Conservation (phyloP, 2,329 filamentous ascomycete species). For the Epichloe elymi region DNA sequence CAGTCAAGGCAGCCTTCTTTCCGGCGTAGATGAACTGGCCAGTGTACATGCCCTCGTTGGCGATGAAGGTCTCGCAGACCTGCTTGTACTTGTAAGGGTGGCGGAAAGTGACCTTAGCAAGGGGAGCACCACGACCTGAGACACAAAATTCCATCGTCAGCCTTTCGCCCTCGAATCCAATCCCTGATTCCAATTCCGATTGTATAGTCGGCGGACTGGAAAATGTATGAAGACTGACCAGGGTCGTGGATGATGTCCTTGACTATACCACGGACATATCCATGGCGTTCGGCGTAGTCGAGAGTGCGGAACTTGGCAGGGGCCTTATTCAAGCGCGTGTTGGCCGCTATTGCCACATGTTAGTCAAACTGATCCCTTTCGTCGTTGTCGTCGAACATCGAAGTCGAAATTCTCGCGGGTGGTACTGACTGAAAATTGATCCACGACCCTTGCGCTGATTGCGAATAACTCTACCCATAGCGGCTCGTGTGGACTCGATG, state of each 20-base stretch:
- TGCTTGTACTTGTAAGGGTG: conserved; percentile 98
- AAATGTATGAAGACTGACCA: conserved; percentile 33
- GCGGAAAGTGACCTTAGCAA: conserved; percentile 93
- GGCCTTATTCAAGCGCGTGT: conserved; percentile 83
- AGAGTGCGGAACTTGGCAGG: conserved; percentile 82
- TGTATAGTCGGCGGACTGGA: not conserved
- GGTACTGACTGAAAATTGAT: conserved; percentile 42
- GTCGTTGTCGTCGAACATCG: conserved; percentile 12
- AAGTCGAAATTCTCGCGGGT: conserved; percentile 11
- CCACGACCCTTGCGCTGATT: conserved; percentile 51
- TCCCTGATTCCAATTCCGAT: not conserved
- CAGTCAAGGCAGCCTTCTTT: conserved; percentile 93
- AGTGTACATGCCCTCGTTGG: conserved; percentile 99
- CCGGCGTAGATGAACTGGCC: conserved; percentile 99
- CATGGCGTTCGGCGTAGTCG: conserved; percentile 94
- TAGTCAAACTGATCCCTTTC: conserved; percentile 14
- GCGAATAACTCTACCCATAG: conserved; percentile 49
- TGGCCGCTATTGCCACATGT: conserved; percentile 43
- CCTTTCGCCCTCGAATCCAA: not conserved
- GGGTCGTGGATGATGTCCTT: conserved; percentile 99
- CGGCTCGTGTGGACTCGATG: conserved; percentile 23
- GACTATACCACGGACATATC: conserved; percentile 93
- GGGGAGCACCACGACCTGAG: conserved; percentile 76
- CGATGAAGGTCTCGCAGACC: conserved; percentile 98
- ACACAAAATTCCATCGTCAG: conserved; percentile 14